phyloP scores from a whole-genome alignment of 345 rosid genomes.

The Citrus cavaleriei region DNA sequence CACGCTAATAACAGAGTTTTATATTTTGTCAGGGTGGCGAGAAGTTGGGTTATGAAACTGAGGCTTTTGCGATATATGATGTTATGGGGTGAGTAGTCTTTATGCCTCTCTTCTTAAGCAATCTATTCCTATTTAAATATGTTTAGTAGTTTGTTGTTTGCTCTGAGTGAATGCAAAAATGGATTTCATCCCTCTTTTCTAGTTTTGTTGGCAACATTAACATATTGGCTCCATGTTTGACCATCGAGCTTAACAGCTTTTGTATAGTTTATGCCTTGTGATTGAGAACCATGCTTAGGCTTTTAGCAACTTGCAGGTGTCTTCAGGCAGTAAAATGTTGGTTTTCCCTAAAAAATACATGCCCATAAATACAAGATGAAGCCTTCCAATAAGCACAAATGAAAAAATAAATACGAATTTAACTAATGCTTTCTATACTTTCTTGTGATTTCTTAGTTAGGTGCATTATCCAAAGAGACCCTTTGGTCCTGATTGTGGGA shows the following conservation, averaged over 20 bases:
- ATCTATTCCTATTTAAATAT: neutral
- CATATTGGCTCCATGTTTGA: neutral
- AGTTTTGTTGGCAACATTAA: neutral
- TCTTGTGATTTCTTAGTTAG: neutral
- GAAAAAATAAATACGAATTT: neutral
- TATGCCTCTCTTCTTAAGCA: conserved; percentile 10
- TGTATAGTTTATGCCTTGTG: neutral
- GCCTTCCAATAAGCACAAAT: neutral
- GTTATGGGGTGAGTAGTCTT: conserved; percentile 60
- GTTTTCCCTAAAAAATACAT: neutral
- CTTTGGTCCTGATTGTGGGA: neutral
- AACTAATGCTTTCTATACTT: neutral
- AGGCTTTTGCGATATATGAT: conserved; percentile 92
- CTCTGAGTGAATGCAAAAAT: neutral
- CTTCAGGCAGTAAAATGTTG: neutral
- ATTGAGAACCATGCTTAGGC: conserved; percentile 3
- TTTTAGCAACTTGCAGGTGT: neutral
- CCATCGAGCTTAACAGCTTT: neutral
- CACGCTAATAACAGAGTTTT: conserved; percentile 5
- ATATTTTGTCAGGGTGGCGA: conserved; percentile 42
- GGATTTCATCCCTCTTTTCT: neutral
- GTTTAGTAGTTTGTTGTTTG: neutral
- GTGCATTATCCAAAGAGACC: neutral
- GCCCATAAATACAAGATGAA: neutral
- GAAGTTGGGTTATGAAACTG: conserved; percentile 84